Percentiles rank a stretch among this genome's conserved stretches.
phyloP scores from a whole-genome alignment of 208 protist genomes.

The Crithidia bombi region DNA sequence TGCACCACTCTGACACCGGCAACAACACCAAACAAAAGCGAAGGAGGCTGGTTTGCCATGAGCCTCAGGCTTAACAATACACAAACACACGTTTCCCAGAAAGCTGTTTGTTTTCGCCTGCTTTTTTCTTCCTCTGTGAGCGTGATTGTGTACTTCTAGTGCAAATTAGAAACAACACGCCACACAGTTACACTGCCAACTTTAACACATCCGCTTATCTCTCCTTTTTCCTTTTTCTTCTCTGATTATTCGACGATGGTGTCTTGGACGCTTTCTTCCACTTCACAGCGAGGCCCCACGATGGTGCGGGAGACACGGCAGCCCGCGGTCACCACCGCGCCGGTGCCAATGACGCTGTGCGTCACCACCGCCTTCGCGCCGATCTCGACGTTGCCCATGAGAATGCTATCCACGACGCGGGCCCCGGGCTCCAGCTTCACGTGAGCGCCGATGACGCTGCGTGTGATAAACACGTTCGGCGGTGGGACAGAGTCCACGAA shows the following conservation, averaged over 20 bases:
- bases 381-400: conserved; percentile 75
- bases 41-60: no score
- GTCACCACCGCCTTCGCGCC: conserved; percentile 53
- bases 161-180: no score
- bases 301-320: conserved; percentile 49
- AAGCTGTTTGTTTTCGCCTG: not conserved
- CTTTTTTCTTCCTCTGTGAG: not conserved
- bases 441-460: conserved; percentile 80
- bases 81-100: no score
- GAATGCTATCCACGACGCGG: conserved; percentile 74
- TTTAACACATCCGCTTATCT: no score
- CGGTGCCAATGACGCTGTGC: conserved; percentile 63
- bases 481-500: conserved; percentile 60
- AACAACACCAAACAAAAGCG: no score
- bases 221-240: not conserved
- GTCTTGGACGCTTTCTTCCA: conserved; percentile 59
- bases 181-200: no score
- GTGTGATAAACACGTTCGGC: conserved; percentile 62
- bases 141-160: not conserved
- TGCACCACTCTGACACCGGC: no score
- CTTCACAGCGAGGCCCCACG: conserved; percentile 60
- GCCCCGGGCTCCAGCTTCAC: conserved; percentile 64
- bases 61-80: no score
- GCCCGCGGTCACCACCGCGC: conserved; percentile 52
- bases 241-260: conserved; percentile 37